Evolutionary conservation across 2,329 filamentous ascomycete genomes (phyloP).

Genomic region (Sclerotinia spermophila): DNA sequence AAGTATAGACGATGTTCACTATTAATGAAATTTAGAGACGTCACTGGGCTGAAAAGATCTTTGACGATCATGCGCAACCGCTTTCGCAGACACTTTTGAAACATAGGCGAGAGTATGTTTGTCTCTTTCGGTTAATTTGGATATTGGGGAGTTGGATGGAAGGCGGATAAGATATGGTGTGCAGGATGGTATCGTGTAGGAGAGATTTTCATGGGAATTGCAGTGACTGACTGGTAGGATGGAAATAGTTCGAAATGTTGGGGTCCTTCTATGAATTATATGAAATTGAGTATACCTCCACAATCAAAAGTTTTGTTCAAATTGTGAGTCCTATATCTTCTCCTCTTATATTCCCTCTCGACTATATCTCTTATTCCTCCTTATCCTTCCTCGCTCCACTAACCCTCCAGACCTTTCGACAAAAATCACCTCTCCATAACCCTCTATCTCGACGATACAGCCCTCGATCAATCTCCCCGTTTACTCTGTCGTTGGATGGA

Average conservation of each 20-base stretch:
- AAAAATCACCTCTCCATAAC: slow-evolving; percentile 52
- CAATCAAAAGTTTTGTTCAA: slow-evolving; percentile 53
- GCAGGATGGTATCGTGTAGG: neutral
- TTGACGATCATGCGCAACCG: slow-evolving; percentile 50
- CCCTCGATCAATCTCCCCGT: slow-evolving; percentile 33
- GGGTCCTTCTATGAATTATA: slow-evolving; percentile 45
- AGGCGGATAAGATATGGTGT: neutral
- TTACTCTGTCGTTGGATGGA: slow-evolving; percentile 37
- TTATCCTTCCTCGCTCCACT: neutral
- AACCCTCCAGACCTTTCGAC: slow-evolving; percentile 47
- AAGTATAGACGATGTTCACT: neutral
- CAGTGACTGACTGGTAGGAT: slow-evolving; percentile 25
- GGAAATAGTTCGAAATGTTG: slow-evolving; percentile 44
- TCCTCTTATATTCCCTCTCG: neutral
- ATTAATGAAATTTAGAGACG: slow-evolving; percentile 39
- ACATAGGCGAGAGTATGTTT: slow-evolving; percentile 40
- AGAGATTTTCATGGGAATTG: neutral
- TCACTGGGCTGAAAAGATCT: slow-evolving; percentile 61
- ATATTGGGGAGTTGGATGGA: too few species aligned
- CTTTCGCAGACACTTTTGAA: slow-evolving; percentile 50
- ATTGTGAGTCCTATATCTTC: slow-evolving; percentile 41
- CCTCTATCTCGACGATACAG: slow-evolving; percentile 46
- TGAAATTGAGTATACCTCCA: slow-evolving; percentile 44
- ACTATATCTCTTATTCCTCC: too few species aligned
- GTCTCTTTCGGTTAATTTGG: neutral